Evolutionary conservation across 208 protist species (phyloP).

Genomic region (Acanthamoeba castellanii): DNA sequence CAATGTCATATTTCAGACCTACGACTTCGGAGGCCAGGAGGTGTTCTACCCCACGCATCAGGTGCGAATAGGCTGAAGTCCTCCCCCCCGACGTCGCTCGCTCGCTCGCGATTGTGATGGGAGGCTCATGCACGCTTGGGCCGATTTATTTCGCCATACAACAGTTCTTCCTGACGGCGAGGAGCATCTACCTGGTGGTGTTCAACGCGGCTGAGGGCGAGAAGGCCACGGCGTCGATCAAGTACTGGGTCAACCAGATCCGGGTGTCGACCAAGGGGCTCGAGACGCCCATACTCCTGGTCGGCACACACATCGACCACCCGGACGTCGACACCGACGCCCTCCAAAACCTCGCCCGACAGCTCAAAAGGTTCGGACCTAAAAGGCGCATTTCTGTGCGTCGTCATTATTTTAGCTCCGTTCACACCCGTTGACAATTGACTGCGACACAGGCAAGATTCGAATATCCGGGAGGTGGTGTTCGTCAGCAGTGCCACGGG

Average conservation of each 20-base stretch:
- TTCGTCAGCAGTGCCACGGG: conserved; percentile 64
- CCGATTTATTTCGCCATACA: not conserved
- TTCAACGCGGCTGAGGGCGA: conserved; percentile 72
- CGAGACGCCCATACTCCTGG: conserved; percentile 37
- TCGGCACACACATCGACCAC: conserved; percentile 60
- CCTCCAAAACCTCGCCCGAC: conserved; percentile 6
- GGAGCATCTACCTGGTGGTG: conserved; percentile 74
- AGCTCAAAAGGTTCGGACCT: not conserved
- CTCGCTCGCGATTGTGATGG: not conserved
- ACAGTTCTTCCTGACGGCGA: conserved; percentile 72
- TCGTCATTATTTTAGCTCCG: not conserved
- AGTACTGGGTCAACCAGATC: conserved; percentile 51
- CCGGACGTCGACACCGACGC: conserved; percentile 21
- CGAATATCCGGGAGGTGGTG: conserved; percentile 25
- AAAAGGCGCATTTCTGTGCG: not conserved
- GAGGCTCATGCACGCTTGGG: not conserved
- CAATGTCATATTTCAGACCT: conserved; percentile 58
- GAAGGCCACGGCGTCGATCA: conserved; percentile 24
- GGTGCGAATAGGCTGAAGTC: not conserved
- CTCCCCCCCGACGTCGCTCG: not conserved
- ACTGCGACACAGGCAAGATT: conserved; percentile 7
- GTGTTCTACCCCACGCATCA: conserved; percentile 73
- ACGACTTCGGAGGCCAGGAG: conserved; percentile 63
- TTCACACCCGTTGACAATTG: not conserved
- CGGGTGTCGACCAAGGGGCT: conserved; percentile 52